These are phyloP conservation scores for Myriosclerotinia duriaeana DNA, from an alignment of 2,329 filamentous ascomycete genomes.

Conservation along the genomic window DNA sequence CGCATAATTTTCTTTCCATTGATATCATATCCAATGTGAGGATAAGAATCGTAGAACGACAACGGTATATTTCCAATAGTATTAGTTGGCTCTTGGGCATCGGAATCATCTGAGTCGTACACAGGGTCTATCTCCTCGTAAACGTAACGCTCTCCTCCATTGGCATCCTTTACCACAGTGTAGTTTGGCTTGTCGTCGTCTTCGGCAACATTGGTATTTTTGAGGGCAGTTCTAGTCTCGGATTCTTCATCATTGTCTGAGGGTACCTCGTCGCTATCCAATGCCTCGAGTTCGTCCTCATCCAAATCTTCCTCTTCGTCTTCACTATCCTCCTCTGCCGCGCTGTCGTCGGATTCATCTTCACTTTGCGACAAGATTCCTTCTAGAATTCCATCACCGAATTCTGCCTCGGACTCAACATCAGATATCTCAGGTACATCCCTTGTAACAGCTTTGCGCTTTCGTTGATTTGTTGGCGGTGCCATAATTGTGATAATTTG, in stretches of 20 bases:
- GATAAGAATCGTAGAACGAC: slow-evolving; percentile 95
- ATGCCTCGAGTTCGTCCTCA: slow-evolving; percentile 43
- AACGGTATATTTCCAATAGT: slow-evolving; percentile 95
- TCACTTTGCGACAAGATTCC: slow-evolving; percentile 58
- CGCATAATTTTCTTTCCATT: slow-evolving; percentile 98
- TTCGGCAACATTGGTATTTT: slow-evolving; percentile 43
- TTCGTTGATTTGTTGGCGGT: slow-evolving; percentile 41
- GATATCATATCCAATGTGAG: slow-evolving; percentile 98
- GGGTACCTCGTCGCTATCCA: slow-evolving; percentile 53
- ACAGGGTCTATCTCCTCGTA: slow-evolving; percentile 92
- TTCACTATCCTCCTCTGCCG: slow-evolving; percentile 48
- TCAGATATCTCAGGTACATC: slow-evolving; percentile 51
- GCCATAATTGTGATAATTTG: slow-evolving; percentile 35
- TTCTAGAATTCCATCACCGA: slow-evolving; percentile 54
- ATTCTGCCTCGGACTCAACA: slow-evolving; percentile 60
- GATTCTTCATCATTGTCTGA: slow-evolving; percentile 43
- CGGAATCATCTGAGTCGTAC: slow-evolving; percentile 94
- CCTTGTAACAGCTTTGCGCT: slow-evolving; percentile 63
- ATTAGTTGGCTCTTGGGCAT: slow-evolving; percentile 75
- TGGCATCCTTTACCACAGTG: slow-evolving; percentile 72
- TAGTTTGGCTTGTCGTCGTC: slow-evolving; percentile 50
- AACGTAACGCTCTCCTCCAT: slow-evolving; percentile 85
- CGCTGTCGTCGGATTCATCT: slow-evolving; percentile 57
- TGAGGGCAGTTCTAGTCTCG: slow-evolving; percentile 44
- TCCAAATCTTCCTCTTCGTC: slow-evolving; percentile 45